Conservation (phyloP, 1,284 basidiomycete genomes). For the Ustilago xerochloae region DNA sequence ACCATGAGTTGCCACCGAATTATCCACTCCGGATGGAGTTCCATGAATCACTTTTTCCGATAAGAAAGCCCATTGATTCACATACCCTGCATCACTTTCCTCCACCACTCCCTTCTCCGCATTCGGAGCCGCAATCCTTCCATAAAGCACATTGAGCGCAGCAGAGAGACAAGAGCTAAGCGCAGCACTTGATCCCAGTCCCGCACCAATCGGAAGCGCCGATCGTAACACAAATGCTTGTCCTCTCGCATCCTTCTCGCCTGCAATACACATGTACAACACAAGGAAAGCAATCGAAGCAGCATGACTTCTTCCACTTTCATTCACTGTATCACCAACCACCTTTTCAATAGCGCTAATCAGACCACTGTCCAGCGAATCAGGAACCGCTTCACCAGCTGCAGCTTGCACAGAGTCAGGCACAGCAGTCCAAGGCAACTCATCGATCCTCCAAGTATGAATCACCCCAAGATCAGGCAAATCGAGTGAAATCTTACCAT, state of each 20-base stretch:
- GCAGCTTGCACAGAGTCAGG: slow-evolving; percentile 31
- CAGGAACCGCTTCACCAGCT: slow-evolving; percentile 74
- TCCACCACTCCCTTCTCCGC: slow-evolving; percentile 15
- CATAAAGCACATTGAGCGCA: slow-evolving; percentile 75
- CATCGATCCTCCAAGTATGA: slow-evolving; percentile 80
- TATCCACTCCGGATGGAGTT: slow-evolving; percentile 97
- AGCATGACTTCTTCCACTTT: slow-evolving; percentile 70
- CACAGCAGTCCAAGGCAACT: slow-evolving; percentile 85
- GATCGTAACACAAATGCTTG: slow-evolving; percentile 86
- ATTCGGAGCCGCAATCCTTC: slow-evolving; percentile 73
- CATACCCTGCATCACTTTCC: slow-evolving; percentile 75
- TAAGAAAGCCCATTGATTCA: slow-evolving; percentile 94
- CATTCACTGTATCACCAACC: slow-evolving; percentile 53
- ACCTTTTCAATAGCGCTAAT: slow-evolving; percentile 49
- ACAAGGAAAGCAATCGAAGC: slow-evolving; percentile 90
- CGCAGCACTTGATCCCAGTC: slow-evolving; percentile 95
- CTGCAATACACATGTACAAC: slow-evolving; percentile 84
- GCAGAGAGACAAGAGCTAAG: slow-evolving; percentile 89
- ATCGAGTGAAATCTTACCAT: slow-evolving; percentile 80
- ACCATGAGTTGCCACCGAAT: slow-evolving; percentile 91
- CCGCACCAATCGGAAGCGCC: slow-evolving; percentile 97
- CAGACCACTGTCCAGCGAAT: slow-evolving; percentile 60
- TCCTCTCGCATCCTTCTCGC: slow-evolving; percentile 74
- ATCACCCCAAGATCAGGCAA: slow-evolving; percentile 85
- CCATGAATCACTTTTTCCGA: slow-evolving; percentile 97